These are phyloP conservation scores for Saturnispora halmiae DNA, from an alignment of 805 yeast genomes.

Conservation along the genomic window DNA sequence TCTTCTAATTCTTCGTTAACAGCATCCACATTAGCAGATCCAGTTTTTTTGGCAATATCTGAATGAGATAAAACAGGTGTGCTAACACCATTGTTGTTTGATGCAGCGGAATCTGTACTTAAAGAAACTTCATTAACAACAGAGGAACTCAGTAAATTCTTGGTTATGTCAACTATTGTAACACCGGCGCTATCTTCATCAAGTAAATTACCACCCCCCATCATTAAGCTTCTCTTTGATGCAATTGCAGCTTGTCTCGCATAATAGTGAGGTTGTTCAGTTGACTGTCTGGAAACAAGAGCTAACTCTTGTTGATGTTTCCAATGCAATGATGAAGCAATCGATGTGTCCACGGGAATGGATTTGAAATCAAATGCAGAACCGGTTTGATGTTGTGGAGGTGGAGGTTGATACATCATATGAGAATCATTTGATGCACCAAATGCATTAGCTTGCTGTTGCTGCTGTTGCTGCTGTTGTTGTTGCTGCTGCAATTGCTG, in stretches of 20 bases:
- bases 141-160: slow-evolving; percentile 23
- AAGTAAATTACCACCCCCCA: slow-evolving; percentile 28
- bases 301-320: slow-evolving; percentile 70
- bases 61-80: slow-evolving; percentile 31
- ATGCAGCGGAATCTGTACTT: slow-evolving; percentile 15
- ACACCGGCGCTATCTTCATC: slow-evolving; percentile 12
- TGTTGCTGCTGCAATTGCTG: slow-evolving; percentile 16
- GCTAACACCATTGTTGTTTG: slow-evolving; percentile 28
- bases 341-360: slow-evolving; percentile 29
- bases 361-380: slow-evolving; percentile 12
- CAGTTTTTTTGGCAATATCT: slow-evolving; percentile 25
- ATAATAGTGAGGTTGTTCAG: slow-evolving; percentile 66
- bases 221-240: slow-evolving; percentile 35
- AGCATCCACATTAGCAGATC: slow-evolving; percentile 24
- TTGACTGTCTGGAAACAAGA: slow-evolving; percentile 52
- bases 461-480: slow-evolving; percentile 22
- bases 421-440: slow-evolving; percentile 3
- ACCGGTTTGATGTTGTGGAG: neutral
- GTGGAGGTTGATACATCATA: slow-evolving; percentile 1
- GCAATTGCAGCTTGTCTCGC: slow-evolving; percentile 75
- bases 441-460: slow-evolving; percentile 22
- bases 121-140: slow-evolving; percentile 7
- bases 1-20: slow-evolving; percentile 57
- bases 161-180: slow-evolving; percentile 35
- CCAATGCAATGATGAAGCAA: slow-evolving; percentile 47